A percentile compares a stretch with the other conserved stretches of the same genome.
These are phyloP conservation scores for Fusarium xyrophilum DNA, from an alignment of 2,329 filamentous ascomycete genomes.

Conservation along the genomic window DNA sequence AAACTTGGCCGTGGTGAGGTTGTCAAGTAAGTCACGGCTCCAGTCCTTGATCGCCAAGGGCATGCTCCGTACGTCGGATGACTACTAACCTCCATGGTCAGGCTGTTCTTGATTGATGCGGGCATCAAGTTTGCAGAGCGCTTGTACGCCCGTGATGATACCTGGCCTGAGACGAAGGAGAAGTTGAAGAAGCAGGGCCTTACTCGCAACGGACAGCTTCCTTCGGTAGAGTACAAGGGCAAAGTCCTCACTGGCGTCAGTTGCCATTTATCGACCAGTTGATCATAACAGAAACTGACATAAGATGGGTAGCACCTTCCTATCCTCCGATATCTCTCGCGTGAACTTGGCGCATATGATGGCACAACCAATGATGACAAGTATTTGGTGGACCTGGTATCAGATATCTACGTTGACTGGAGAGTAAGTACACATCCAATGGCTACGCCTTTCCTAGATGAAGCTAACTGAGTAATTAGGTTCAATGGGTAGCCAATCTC, in stretches of 20 bases:
- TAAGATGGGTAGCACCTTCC: background rate
- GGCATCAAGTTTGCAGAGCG: slow-evolving; percentile 5
- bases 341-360: slow-evolving; percentile 47
- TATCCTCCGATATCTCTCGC: slow-evolving; percentile 48
- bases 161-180: slow-evolving; percentile 6
- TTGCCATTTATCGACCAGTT: background rate
- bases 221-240: slow-evolving; percentile 15
- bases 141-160: background rate
- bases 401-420: slow-evolving; percentile 51
- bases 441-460: accelerated
- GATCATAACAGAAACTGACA: background rate
- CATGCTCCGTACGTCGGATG: too few relatives aligned
- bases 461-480: slow-evolving; percentile 1
- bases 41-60: background rate
- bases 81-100: accelerated
- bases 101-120: background rate
- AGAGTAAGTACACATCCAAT: slow-evolving; percentile 35
- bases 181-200: slow-evolving; percentile 8
- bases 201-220: slow-evolving; percentile 5
- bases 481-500: slow-evolving; percentile 42
- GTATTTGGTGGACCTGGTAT: slow-evolving; percentile 47
- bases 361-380: slow-evolving; percentile 48
- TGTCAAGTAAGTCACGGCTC: background rate
- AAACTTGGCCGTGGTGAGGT: slow-evolving; percentile 14
- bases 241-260: background rate